Conservation (phyloP, 257 asterid genomes). For the Lavandula angustifolia region DNA sequence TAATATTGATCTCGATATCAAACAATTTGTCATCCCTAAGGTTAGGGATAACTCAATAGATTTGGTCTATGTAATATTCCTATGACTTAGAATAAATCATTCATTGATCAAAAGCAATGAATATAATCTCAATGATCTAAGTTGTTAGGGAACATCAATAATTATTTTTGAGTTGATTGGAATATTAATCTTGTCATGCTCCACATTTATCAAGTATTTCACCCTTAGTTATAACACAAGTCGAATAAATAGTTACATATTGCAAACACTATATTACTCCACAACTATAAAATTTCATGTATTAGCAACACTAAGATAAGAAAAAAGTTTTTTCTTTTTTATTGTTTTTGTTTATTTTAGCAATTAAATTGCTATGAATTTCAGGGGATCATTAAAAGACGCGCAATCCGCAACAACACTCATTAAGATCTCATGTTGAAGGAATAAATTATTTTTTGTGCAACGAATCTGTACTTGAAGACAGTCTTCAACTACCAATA, state of each 20-base stretch:
- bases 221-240: constrained; percentile 8
- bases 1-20: too few relatives aligned
- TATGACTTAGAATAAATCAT: constrained; percentile 1
- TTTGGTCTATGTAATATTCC: constrained; percentile 12
- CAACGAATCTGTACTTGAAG: constrained; percentile 14
- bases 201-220: neutral
- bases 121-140: constrained; percentile 11
- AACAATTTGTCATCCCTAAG: neutral
- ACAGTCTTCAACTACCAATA: constrained; percentile 14
- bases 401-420: neutral
- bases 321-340: too few relatives aligned
- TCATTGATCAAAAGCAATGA: constrained; percentile 6
- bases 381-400: neutral
- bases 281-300: neutral
- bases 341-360: neutral
- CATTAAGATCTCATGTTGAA: neutral
- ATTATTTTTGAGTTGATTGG: constrained; percentile 24
- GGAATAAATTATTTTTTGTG: neutral
- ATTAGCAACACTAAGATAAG: too few relatives aligned
- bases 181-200: constrained; percentile 20
- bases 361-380: neutral
- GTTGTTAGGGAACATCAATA: constrained; percentile 37
- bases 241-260: neutral
- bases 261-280: too few relatives aligned
- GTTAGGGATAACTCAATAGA: neutral